Evolutionary conservation across 1,284 basidiomycete genomes (phyloP).

Genomic region (Tausonia pullulans): DNA sequence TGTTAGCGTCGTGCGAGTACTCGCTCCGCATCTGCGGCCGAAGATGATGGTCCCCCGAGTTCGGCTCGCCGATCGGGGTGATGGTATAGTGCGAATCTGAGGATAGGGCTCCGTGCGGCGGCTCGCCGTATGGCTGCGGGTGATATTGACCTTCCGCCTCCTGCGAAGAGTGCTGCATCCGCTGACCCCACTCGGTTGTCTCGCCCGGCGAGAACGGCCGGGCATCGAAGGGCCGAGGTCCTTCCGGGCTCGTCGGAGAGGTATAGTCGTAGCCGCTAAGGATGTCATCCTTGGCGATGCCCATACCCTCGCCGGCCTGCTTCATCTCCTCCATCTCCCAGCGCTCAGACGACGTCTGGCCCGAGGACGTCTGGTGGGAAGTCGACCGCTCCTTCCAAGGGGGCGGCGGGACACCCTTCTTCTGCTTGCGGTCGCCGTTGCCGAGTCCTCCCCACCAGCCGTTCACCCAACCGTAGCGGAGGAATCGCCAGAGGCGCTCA

Average conservation of each 20-base stretch:
- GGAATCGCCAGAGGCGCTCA: constrained; percentile 51
- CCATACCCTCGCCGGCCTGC: neutral
- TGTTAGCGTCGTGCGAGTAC: neutral
- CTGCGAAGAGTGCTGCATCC: no score
- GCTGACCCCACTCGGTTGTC: no score
- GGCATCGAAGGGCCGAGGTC: neutral
- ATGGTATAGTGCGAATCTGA: neutral
- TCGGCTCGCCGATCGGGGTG: neutral
- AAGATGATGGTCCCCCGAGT: constrained; percentile 2
- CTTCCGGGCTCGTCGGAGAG: constrained; percentile 10
- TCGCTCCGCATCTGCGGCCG: neutral
- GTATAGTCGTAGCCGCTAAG: constrained; percentile 7
- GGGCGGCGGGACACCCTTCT: neutral
- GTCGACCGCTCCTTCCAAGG: neutral
- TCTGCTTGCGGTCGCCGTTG: constrained; percentile 16
- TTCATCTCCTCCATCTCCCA: constrained; percentile 14
- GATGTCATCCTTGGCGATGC: constrained; percentile 9
- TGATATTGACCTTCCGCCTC: no score
- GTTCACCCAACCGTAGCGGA: constrained; percentile 56
- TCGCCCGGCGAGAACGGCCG: neutral
- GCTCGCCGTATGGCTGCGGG: no score
- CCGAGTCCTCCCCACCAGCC: constrained; percentile 34
- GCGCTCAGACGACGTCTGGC: neutral
- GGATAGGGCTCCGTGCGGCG: neutral
- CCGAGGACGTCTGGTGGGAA: neutral